Evolutionary conservation across 768 basidiomycete species (phyloP).

Genomic region (Macrolepiota albuminosa): DNA sequence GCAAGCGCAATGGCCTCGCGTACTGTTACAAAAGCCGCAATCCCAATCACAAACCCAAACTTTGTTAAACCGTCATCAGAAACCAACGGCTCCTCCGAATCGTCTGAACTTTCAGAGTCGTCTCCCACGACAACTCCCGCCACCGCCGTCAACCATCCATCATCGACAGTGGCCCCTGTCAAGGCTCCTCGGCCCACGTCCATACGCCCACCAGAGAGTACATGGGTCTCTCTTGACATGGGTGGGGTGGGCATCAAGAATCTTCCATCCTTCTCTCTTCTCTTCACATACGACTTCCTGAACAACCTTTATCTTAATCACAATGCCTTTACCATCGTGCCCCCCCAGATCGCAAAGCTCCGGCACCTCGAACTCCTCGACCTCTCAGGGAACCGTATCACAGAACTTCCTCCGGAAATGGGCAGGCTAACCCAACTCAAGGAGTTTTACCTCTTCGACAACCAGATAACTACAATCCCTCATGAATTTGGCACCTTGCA

Average conservation of each 20-base stretch:
- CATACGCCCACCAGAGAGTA: conserved; percentile 63
- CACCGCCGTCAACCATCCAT: conserved; percentile 54
- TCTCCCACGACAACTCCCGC: conserved; percentile 21
- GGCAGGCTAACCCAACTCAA: conserved; percentile 88
- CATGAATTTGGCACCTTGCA: conserved; percentile 86
- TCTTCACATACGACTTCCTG: conserved; percentile 89
- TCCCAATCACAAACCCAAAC: conserved; percentile 91
- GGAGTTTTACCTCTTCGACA: conserved; percentile 95
- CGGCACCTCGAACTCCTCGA: conserved; percentile 87
- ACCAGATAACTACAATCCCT: conserved; percentile 82
- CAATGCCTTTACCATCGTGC: conserved; percentile 75
- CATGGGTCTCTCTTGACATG: conserved; percentile 93
- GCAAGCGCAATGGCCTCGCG: conserved; percentile 94
- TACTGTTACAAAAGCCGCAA: conserved; percentile 79
- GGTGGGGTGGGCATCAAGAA: conserved; percentile 94
- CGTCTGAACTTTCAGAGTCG: conserved; percentile 25
- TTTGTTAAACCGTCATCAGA: conserved; percentile 45
- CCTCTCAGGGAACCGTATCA: conserved; percentile 83
- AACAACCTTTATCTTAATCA: conserved; percentile 95
- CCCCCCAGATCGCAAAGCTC: conserved; percentile 78
- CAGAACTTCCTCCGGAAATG: conserved; percentile 75
- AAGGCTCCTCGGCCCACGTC: conserved; percentile 63
- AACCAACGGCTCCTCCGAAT: conserved; percentile 25
- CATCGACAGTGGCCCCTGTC: conserved; percentile 72
- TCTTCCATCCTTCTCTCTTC: conserved; percentile 68